Evolutionary conservation across 169 alveolate species (phyloP).

Genomic region (Eimeria brunetti): DNA sequence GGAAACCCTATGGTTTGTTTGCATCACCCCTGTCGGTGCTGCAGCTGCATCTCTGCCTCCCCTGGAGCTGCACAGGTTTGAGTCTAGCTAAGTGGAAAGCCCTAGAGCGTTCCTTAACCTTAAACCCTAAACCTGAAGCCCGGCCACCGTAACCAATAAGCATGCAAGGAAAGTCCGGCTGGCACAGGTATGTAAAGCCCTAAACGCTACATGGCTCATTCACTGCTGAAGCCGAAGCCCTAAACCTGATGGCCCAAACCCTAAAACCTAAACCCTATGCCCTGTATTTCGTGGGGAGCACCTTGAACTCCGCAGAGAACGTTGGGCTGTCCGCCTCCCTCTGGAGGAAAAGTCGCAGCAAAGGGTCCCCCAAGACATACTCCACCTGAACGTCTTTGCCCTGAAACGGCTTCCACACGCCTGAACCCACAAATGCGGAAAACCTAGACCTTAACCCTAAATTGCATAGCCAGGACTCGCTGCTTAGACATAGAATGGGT

Average conservation of each 20-base stretch:
- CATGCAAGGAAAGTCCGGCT: background rate
- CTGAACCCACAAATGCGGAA: background rate
- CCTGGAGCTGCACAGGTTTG: background rate
- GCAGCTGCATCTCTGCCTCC: background rate
- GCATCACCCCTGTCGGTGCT: background rate
- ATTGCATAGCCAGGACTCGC: background rate
- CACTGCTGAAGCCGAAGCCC: background rate
- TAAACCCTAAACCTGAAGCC: background rate
- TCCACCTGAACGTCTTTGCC: slow-evolving; percentile 75
- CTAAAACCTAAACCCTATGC: background rate
- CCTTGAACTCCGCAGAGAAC: slow-evolving; percentile 58
- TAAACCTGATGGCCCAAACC: background rate
- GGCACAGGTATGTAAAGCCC: background rate
- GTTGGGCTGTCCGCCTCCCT: slow-evolving; percentile 64
- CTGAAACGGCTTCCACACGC: slow-evolving; percentile 69
- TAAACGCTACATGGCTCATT: background rate
- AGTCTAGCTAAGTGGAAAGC: background rate
- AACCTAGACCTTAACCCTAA: slow-evolving; percentile 5
- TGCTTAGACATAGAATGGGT: background rate
- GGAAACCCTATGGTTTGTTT: background rate
- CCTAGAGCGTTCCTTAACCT: background rate
- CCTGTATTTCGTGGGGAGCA: background rate
- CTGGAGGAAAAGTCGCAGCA: slow-evolving; percentile 57
- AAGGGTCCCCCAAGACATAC: slow-evolving; percentile 61
- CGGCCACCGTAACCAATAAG: background rate